Conservation (phyloP, 2,329 filamentous ascomycete genomes). For the Aspergillus ochraceoroseus region DNA sequence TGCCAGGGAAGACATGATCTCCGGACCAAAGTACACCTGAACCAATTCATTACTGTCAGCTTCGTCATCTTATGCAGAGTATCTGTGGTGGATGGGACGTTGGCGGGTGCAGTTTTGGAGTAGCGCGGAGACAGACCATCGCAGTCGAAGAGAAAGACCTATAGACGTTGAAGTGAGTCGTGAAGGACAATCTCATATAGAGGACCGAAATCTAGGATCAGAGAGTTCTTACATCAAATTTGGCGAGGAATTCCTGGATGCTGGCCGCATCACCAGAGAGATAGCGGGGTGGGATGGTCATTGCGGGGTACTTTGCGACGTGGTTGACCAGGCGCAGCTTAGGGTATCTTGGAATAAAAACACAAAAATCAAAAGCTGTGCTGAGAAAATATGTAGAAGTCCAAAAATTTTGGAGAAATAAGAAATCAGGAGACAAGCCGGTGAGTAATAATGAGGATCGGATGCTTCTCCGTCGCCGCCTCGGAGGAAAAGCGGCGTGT, state of each 20-base stretch:
- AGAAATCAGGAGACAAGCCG: neutral
- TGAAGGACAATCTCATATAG: neutral
- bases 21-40: constrained; percentile 95
- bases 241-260: constrained; percentile 77
- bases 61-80: constrained; percentile 4
- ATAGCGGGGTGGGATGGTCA: constrained; percentile 46
- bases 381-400: too few relatives aligned
- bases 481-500: neutral
- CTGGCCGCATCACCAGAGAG: constrained; percentile 73
- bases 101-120: too few relatives aligned
- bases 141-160: constrained; percentile 95
- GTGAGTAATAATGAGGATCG: constrained; percentile 1
- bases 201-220: too few relatives aligned
- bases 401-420: too few relatives aligned
- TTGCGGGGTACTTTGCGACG: constrained; percentile 20
- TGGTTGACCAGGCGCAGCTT: too few relatives aligned
- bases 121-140: constrained; percentile 72
- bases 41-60: constrained; percentile 17
- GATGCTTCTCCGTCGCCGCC: constrained; percentile 5
- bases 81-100: constrained; percentile 1
- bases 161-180: constrained; percentile 19
- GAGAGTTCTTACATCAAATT: constrained; percentile 74
- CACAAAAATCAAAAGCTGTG: too few relatives aligned
- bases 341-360: too few relatives aligned
- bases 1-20: constrained; percentile 78